Evolutionary conservation across 108 stramenopile species (phyloP).

Genomic region (Skeletonema menzelii): DNA sequence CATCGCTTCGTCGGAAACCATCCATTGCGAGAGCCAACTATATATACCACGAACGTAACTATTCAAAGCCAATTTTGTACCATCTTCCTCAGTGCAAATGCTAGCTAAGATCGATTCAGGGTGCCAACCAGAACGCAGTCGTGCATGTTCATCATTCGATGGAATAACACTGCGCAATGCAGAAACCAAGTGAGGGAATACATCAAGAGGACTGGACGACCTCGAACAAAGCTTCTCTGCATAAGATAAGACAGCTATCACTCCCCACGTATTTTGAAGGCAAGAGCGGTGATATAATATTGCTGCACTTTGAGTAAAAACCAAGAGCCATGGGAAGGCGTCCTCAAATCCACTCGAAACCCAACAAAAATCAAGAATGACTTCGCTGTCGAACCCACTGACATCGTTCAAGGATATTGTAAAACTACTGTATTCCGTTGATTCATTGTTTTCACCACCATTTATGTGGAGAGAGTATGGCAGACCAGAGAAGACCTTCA

Average conservation of each 20-base stretch:
- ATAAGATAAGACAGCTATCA: slow-evolving; percentile 51
- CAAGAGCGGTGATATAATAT: slow-evolving; percentile 57
- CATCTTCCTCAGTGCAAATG: slow-evolving; percentile 63
- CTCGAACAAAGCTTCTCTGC: slow-evolving; percentile 7
- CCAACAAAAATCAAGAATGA: slow-evolving; percentile 70
- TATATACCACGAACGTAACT: slow-evolving; percentile 45
- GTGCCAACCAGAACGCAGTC: slow-evolving; percentile 70
- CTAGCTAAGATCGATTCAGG: slow-evolving; percentile 75
- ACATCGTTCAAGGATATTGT: slow-evolving; percentile 16
- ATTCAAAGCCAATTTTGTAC: slow-evolving; percentile 54
- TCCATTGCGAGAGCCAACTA: slow-evolving; percentile 62
- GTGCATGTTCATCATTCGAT: slow-evolving; percentile 51
- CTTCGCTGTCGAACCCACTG: slow-evolving; percentile 20
- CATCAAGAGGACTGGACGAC: slow-evolving; percentile 41
- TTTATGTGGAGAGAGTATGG: slow-evolving; percentile 16
- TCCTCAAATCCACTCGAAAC: slow-evolving; percentile 66
- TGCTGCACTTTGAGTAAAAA: slow-evolving; percentile 52
- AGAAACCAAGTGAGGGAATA: slow-evolving; percentile 60
- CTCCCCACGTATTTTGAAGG: slow-evolving; percentile 49
- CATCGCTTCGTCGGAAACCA: slow-evolving; percentile 36
- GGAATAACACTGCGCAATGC: slow-evolving; percentile 46
- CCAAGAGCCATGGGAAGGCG: slow-evolving; percentile 63
- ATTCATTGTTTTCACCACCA: background rate
- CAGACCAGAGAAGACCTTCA: slow-evolving; percentile 33
- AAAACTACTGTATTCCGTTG: slow-evolving; percentile 22